Conservation (phyloP, 208 protist genomes). For the Crithidia fasciculata region DNA sequence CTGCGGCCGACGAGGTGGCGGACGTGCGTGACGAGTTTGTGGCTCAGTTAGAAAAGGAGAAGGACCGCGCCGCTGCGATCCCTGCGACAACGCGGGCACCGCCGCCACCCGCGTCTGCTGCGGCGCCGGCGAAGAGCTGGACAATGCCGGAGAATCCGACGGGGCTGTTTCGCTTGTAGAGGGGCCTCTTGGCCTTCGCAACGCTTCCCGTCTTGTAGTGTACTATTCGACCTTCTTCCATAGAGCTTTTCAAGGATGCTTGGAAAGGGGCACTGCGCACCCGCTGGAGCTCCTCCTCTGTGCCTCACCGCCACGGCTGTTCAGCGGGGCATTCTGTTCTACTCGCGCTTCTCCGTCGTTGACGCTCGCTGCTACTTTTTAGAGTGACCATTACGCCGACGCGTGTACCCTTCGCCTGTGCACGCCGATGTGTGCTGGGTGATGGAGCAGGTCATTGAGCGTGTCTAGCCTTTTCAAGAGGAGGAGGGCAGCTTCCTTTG, state of each 20-base stretch:
- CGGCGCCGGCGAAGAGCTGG: slow-evolving; percentile 18
- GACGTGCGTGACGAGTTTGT: slow-evolving; percentile 29
- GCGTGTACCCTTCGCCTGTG: too few relatives aligned
- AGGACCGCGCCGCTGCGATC: slow-evolving; percentile 9
- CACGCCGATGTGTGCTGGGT: too few relatives aligned
- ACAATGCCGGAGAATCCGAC: slow-evolving; percentile 23
- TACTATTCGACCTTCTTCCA: slow-evolving; percentile 18
- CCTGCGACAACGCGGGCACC: background rate
- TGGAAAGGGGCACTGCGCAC: background rate
- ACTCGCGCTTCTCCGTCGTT: too few relatives aligned
- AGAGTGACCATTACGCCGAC: too few relatives aligned
- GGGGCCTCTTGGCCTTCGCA: background rate
- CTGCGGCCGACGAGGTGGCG: slow-evolving; percentile 8
- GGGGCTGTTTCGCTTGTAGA: slow-evolving; percentile 40
- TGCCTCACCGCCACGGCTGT: too few relatives aligned
- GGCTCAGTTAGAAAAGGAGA: slow-evolving; percentile 32
- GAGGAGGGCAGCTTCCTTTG: too few relatives aligned
- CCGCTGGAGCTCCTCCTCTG: too few relatives aligned
- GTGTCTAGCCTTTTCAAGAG: too few relatives aligned
- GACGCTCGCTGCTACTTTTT: too few relatives aligned
- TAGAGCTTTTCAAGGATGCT: slow-evolving; percentile 2
- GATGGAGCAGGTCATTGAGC: too few relatives aligned
- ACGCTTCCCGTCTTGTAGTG: background rate
- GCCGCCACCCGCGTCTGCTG: background rate
- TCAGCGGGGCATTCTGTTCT: too few relatives aligned